phyloP scores from a whole-genome alignment of 768 basidiomycete genomes.

The Gautieria morchelliformis region DNA sequence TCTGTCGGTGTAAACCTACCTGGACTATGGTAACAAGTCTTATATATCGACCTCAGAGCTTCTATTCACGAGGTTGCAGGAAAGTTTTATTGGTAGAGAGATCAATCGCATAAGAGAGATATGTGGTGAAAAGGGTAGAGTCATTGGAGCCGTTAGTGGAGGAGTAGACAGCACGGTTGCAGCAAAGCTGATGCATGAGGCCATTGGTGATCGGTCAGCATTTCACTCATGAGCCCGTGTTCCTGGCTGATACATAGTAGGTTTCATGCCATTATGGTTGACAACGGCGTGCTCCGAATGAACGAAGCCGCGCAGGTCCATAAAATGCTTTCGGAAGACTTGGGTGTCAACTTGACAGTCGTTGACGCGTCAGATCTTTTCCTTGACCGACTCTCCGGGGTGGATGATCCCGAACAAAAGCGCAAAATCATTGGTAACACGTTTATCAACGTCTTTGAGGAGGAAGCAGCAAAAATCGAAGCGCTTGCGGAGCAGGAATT shows the following conservation, averaged over 20 bases:
- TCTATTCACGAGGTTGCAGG: conserved; percentile 34
- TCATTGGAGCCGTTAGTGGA: conserved; percentile 95
- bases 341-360: conserved; percentile 94
- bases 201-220: conserved; percentile 86
- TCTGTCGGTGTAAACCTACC: conserved; percentile 70
- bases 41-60: conserved; percentile 6
- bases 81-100: conserved; percentile 97
- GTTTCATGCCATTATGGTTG: conserved; percentile 99
- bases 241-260: conserved; percentile 30
- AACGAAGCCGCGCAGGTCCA: conserved; percentile 89
- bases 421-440: conserved; percentile 98
- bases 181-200: conserved; percentile 99
- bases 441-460: conserved; percentile 96
- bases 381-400: conserved; percentile 74
- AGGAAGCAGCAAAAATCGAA: conserved; percentile 86
- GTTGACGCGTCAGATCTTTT: conserved; percentile 94
- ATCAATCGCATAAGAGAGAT: conserved; percentile 88
- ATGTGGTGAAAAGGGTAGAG: conserved; percentile 88
- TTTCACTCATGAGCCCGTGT: conserved; percentile 1
- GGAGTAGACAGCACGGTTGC: conserved; percentile 98
- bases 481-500: conserved; percentile 64
- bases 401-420: conserved; percentile 95
- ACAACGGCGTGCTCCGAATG: conserved; percentile 91
- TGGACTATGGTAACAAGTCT: conserved; percentile 81
- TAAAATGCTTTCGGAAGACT: conserved; percentile 85